Evolutionary conservation across 2,329 filamentous ascomycete species (phyloP).

Genomic region (Epichloe uncinata): DNA sequence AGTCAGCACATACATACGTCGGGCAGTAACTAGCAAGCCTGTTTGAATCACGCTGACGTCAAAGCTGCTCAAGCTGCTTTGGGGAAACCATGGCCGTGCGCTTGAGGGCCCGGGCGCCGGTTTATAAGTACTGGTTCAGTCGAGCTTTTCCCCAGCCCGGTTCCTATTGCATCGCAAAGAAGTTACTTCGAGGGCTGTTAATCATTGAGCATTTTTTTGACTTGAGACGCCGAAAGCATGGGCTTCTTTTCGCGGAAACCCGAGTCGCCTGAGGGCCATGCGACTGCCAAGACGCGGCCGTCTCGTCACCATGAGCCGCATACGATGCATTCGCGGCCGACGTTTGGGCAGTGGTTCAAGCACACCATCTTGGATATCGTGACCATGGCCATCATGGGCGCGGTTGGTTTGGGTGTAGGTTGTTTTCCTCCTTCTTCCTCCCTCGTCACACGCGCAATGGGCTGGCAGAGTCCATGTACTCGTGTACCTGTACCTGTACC

Average conservation of each 20-base stretch:
- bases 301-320: conserved; percentile 14
- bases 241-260: conserved; percentile 2
- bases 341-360: conserved; percentile 58
- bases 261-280: neutral
- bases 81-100: neutral
- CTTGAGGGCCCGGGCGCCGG: neutral
- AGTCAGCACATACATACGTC: neutral
- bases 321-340: conserved; percentile 38
- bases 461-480: neutral
- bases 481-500: conserved; percentile 56
- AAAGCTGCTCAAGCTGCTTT: neutral
- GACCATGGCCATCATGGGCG: conserved; percentile 53
- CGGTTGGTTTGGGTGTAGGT: conserved; percentile 51
- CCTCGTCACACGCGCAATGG: neutral
- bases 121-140: neutral
- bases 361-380: conserved; percentile 53
- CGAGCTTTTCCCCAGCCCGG: too few relatives aligned
- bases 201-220: neutral
- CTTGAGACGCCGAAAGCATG: neutral
- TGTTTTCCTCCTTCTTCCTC: neutral
- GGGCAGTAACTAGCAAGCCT: neutral
- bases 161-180: neutral
- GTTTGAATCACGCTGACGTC: neutral
- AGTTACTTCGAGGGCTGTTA: neutral
- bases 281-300: neutral